These are phyloP conservation scores for Apiosordaria backusii DNA, from an alignment of 495 filamentous ascomycete genomes.

Conservation along the genomic window DNA sequence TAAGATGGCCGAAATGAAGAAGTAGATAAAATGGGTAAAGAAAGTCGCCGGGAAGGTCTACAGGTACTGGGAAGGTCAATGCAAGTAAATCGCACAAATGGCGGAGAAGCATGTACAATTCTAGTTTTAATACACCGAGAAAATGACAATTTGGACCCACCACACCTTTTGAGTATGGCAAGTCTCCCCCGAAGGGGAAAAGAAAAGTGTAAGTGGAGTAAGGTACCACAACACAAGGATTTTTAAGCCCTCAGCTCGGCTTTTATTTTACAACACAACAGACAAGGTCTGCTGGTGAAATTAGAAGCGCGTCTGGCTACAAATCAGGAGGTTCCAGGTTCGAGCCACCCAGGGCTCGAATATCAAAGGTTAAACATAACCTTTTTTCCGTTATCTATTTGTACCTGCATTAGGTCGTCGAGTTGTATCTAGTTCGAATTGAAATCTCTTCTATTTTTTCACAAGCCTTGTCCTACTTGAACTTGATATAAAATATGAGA, in stretches of 20 bases:
- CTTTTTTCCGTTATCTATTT: slow-evolving; percentile 21
- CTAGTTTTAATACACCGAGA: too few species aligned
- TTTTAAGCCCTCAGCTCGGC: background rate
- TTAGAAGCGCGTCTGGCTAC: slow-evolving; percentile 25
- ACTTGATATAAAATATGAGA: background rate
- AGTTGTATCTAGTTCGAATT: background rate
- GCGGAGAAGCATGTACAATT: too few species aligned
- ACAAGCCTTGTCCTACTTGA: background rate
- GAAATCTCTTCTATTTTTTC: slow-evolving; percentile 19
- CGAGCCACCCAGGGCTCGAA: slow-evolving; percentile 22
- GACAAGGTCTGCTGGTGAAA: slow-evolving; percentile 21
- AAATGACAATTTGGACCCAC: too few species aligned
- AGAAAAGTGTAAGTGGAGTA: too few species aligned
- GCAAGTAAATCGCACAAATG: too few species aligned
- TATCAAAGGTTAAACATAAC: background rate
- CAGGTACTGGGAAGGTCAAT: too few species aligned
- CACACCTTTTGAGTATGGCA: too few species aligned
- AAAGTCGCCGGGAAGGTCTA: too few species aligned
- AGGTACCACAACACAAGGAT: background rate
- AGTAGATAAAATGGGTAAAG: too few species aligned
- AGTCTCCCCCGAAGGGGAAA: too few species aligned
- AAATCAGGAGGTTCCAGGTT: slow-evolving; percentile 24
- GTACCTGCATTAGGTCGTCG: background rate
- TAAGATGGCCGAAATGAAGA: too few species aligned
- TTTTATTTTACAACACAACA: background rate